Evolutionary conservation across 352 stramenopile genomes (phyloP).

Genomic region (Phytophthora megakarya): DNA sequence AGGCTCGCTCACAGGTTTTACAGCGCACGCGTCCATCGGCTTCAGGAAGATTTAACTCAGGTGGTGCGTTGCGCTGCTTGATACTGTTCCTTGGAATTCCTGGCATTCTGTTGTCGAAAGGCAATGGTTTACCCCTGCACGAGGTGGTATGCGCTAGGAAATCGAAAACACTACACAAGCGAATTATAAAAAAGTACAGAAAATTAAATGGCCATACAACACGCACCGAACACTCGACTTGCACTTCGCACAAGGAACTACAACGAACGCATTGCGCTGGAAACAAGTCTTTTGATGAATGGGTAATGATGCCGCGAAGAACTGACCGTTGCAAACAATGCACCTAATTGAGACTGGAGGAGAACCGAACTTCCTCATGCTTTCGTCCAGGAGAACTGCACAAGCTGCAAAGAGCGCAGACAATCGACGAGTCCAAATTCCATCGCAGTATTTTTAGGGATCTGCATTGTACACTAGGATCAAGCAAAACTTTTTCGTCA

Average conservation of each 20-base stretch:
- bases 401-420: too few relatives aligned
- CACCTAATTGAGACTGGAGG: constrained; percentile 44
- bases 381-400: too few relatives aligned
- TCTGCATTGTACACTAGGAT: constrained; percentile 13
- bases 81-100: not conserved
- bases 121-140: constrained; percentile 23
- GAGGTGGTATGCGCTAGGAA: constrained; percentile 31
- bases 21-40: constrained; percentile 62
- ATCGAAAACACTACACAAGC: constrained; percentile 33
- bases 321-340: constrained; percentile 54
- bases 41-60: constrained; percentile 49
- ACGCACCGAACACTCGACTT: constrained; percentile 36
- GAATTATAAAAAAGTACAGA: not conserved
- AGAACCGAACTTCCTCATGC: constrained; percentile 4
- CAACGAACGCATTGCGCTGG: constrained; percentile 59
- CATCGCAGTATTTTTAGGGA: constrained; percentile 38
- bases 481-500: constrained; percentile 34
- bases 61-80: not conserved
- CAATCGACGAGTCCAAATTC: too few relatives aligned
- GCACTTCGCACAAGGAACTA: constrained; percentile 54
- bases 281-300: constrained; percentile 82
- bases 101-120: not conserved
- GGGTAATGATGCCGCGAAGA: constrained; percentile 61
- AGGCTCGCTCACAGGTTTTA: constrained; percentile 56
- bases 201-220: too few relatives aligned